Conservation (phyloP, 2,329 filamentous ascomycete genomes). For the Cercospora citrullina region DNA sequence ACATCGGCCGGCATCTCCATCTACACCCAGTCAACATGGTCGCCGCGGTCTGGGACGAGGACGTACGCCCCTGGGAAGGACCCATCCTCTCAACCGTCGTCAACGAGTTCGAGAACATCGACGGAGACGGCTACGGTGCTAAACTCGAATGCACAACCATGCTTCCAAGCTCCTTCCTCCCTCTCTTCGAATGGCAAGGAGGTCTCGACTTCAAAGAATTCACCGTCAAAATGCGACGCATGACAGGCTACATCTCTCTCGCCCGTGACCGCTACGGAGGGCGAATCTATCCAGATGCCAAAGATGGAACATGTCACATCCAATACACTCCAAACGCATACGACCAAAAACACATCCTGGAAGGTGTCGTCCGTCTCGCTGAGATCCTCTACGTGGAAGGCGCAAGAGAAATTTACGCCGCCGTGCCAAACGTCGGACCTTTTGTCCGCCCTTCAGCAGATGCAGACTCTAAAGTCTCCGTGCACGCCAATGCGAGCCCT, state of each 20-base stretch:
- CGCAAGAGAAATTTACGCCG: slow-evolving; percentile 74
- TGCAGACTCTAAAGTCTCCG: slow-evolving; percentile 21
- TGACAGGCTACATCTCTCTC: slow-evolving; percentile 71
- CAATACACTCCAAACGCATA: slow-evolving; percentile 70
- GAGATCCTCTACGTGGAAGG: slow-evolving; percentile 78
- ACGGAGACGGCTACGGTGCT: slow-evolving; percentile 74
- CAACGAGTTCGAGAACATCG: slow-evolving; percentile 75
- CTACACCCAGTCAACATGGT: slow-evolving; percentile 68
- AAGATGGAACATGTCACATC: slow-evolving; percentile 60
- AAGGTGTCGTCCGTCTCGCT: slow-evolving; percentile 69
- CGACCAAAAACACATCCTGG: slow-evolving; percentile 70
- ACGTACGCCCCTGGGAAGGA: slow-evolving; percentile 65
- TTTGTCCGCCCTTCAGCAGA: slow-evolving; percentile 55
- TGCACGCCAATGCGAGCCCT: slow-evolving; percentile 24
- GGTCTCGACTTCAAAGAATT: slow-evolving; percentile 73
- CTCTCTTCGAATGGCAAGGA: slow-evolving; percentile 64
- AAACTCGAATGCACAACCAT: slow-evolving; percentile 79
- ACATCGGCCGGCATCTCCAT: slow-evolving; percentile 80
- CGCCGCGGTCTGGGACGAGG: slow-evolving; percentile 66
- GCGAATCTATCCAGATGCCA: slow-evolving; percentile 71
- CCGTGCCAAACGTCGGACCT: slow-evolving; percentile 61
- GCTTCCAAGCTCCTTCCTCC: slow-evolving; percentile 66
- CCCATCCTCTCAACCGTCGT: slow-evolving; percentile 78
- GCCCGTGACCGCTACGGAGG: slow-evolving; percentile 75
- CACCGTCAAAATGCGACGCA: slow-evolving; percentile 66